Base-by-base conservation (phyloP, 2,329 filamentous ascomycete genomes). In the Corniculantispora saksenae region DNA sequence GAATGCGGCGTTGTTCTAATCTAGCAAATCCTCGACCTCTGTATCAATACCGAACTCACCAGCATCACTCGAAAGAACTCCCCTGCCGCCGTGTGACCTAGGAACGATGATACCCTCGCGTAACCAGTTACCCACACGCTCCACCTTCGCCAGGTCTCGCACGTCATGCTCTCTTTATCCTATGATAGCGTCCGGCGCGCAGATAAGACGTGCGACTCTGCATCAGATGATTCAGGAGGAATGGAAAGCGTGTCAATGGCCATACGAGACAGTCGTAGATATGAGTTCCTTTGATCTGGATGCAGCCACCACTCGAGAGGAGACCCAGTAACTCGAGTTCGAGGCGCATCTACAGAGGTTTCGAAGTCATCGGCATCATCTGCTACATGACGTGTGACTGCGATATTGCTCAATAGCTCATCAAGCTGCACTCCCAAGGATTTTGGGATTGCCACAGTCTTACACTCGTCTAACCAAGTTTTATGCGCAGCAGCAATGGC, bases 161-260 rank as follows among this genome's bases (percentile, higher is more conserved):
- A 47, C 38, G 55, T 58, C 35, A 58, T 58, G 35, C 40, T 58
- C 55, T 57, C 55, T 45, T 38, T 58, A 29, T 58, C 55, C 55
- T 23, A 47, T 40, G 35, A 58, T 47, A 47, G 25, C 32, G 32
- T 32, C 5, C 32, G 32, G 32, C 32, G 32, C 32, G 10, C 32
- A 32, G 32, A 32, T 32, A 32, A 6, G 10, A 32, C 5, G 32
- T 32, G 10, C 32, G 32, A 32, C 32, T 32, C 32, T 32, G 10
- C 32, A 32, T 32, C 32, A 32, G 32, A 32, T 32, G 10, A 32
- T 32, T 32, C 48, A 29, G 61, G 43, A 32, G 58, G 13, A 40
- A 61, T 61, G 29, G 58, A 61, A 25, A 61, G 45, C 21, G 53
- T 50, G 53, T 61, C 35, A 48, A 61, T 50, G 43, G 58, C 58